Evolutionary conservation across 2,329 filamentous ascomycete species (phyloP).

Genomic region (Aotearoamyces nothofagi): DNA sequence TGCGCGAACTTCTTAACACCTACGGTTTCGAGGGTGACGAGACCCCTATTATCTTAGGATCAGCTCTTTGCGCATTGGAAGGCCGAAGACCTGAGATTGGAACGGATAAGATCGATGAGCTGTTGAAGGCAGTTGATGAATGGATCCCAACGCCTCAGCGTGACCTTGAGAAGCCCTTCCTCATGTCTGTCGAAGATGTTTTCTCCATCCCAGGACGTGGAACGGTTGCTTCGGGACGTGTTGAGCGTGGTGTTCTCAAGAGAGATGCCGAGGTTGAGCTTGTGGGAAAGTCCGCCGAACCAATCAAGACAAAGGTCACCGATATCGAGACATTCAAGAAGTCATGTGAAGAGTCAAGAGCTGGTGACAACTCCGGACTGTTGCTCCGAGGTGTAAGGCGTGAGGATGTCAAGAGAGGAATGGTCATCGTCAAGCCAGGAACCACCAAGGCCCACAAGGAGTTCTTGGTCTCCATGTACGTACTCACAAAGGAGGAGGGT

Average conservation of each 20-base stretch:
- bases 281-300: slow-evolving; percentile 64
- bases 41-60: slow-evolving; percentile 93
- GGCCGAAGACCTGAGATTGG: slow-evolving; percentile 79
- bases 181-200: slow-evolving; percentile 94
- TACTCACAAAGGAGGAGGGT: slow-evolving; percentile 94
- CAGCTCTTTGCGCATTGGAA: slow-evolving; percentile 87
- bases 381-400: slow-evolving; percentile 91
- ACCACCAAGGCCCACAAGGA: slow-evolving; percentile 74
- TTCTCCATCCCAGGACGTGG: slow-evolving; percentile 88
- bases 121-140: slow-evolving; percentile 74
- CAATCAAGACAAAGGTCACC: slow-evolving; percentile 98
- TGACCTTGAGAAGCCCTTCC: slow-evolving; percentile 94
- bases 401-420: slow-evolving; percentile 86
- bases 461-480: slow-evolving; percentile 93
- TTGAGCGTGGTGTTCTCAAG: slow-evolving; percentile 91
- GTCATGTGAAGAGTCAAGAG: slow-evolving; percentile 90
- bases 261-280: slow-evolving; percentile 90
- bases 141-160: slow-evolving; percentile 96
- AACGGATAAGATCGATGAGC: slow-evolving; percentile 74
- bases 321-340: slow-evolving; percentile 99
- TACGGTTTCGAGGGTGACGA: slow-evolving; percentile 98
- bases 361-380: slow-evolving; percentile 96
- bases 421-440: slow-evolving; percentile 81
- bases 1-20: slow-evolving; percentile 84
- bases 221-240: slow-evolving; percentile 91